Conservation (phyloP, 768 basidiomycete genomes). For the Boletales sp. region DNA sequence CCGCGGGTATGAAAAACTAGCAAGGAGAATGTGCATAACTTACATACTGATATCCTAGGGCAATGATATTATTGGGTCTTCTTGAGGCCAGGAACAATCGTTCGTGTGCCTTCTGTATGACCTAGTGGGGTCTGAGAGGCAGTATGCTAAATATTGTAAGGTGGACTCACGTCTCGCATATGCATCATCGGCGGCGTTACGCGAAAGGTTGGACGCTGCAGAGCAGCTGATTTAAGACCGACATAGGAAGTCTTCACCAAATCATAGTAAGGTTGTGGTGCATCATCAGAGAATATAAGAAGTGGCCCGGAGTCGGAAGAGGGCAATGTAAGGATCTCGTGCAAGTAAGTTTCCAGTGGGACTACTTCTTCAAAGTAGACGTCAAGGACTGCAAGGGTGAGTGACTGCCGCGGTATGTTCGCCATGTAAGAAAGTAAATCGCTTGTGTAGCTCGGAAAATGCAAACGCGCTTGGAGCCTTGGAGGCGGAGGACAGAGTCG, state of each 20-base stretch:
- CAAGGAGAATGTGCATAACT: conserved; percentile 9
- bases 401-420: not conserved
- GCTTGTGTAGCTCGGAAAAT: no score
- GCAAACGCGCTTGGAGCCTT: no score
- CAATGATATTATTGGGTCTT: conserved; percentile 55
- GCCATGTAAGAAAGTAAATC: conserved; percentile 2
- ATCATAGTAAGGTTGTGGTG: conserved; percentile 27
- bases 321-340: conserved; percentile 29
- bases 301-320: conserved; percentile 5
- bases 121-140: conserved; percentile 31
- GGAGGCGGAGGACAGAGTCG: no score
- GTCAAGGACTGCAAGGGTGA: conserved; percentile 35
- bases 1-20: not conserved
- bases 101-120: conserved; percentile 60
- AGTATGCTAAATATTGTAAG: no score
- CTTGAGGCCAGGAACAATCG: conserved; percentile 42
- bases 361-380: conserved; percentile 43
- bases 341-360: conserved; percentile 38
- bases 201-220: conserved; percentile 23
- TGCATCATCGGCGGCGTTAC: conserved; percentile 41
- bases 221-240: conserved; percentile 29
- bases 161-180: conserved; percentile 50
- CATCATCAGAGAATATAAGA: conserved; percentile 12
- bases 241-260: conserved; percentile 49
- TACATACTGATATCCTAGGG: conserved; percentile 61